Evolutionary conservation across 225 moss, liverwort and hornwort species (phyloP).

Genomic region (Rhytidiadelphus loreus): DNA sequence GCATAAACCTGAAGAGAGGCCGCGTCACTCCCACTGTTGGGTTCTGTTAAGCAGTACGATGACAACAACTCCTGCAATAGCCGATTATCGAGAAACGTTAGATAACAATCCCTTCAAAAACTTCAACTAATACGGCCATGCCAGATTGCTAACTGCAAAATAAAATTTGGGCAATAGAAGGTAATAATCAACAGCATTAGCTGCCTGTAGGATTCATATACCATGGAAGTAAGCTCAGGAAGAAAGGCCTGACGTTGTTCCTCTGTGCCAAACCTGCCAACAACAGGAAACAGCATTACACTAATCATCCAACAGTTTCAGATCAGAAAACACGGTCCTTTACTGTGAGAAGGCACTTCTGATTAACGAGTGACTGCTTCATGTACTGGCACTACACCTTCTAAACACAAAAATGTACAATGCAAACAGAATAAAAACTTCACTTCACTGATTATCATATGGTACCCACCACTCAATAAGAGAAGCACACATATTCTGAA

Average conservation of each 20-base stretch:
- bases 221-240: constrained; percentile 84
- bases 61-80: constrained; percentile 60
- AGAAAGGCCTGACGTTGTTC: constrained; percentile 76
- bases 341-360: not conserved
- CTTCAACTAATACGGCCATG: not conserved
- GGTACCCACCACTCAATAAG: constrained; percentile 75
- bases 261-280: constrained; percentile 75
- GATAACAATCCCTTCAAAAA: not conserved
- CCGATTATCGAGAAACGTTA: not conserved
- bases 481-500: constrained; percentile 96
- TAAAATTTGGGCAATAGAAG: not conserved
- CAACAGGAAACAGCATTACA: not conserved
- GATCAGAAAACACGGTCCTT: not conserved
- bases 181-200: not conserved
- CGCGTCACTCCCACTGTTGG: constrained; percentile 89
- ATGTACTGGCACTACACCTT: not conserved
- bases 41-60: constrained; percentile 94
- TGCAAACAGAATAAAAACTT: not conserved
- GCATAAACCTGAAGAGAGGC: constrained; percentile 73
- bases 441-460: not conserved
- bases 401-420: not conserved
- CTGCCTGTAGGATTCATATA: constrained; percentile 9
- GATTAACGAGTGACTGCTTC: not conserved
- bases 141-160: not conserved
- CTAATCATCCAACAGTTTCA: not conserved